These are phyloP conservation scores for Xylariaceae sp. DNA, from an alignment of 2,329 filamentous ascomycete species.

Conservation along the genomic window DNA sequence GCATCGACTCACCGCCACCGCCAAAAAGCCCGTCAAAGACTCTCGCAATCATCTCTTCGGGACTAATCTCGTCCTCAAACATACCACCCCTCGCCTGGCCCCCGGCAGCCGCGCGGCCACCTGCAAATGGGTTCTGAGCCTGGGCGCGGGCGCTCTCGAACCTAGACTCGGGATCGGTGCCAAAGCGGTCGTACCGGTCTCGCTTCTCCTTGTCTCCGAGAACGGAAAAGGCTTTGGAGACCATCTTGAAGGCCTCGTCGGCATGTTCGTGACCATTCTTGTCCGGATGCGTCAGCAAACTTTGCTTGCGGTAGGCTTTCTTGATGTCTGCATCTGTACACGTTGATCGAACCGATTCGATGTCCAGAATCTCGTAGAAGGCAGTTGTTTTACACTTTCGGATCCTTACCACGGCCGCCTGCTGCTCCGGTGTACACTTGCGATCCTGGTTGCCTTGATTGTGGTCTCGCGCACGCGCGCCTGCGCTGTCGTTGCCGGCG, in stretches of 20 bases:
- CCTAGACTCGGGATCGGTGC: constrained; percentile 85
- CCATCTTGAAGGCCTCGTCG: constrained; percentile 98
- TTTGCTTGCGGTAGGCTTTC: constrained; percentile 94
- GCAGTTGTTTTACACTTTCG: constrained; percentile 76
- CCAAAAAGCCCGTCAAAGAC: constrained; percentile 62
- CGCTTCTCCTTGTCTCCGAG: constrained; percentile 92
- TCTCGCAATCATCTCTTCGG: constrained; percentile 91
- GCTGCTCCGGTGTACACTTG: constrained; percentile 82
- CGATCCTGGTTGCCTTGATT: constrained; percentile 72
- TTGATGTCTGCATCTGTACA: constrained; percentile 84
- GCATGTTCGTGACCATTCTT: constrained; percentile 96
- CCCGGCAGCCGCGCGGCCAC: constrained; percentile 34
- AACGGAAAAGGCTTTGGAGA: constrained; percentile 87
- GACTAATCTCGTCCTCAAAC: constrained; percentile 89
- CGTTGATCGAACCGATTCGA: constrained; percentile 53
- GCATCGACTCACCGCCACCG: constrained; percentile 50
- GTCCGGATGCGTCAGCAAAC: constrained; percentile 91
- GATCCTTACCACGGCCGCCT: constrained; percentile 84
- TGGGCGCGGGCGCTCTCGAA: constrained; percentile 61
- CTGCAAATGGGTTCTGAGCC: constrained; percentile 37
- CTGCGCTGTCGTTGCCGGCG: constrained; percentile 35
- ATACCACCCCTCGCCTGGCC: constrained; percentile 47
- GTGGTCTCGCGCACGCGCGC: constrained; percentile 55
- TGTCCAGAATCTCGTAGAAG: constrained; percentile 89
- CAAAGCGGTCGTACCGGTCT: constrained; percentile 78